Evolutionary conservation across 495 filamentous ascomycete genomes (phyloP), one percentile per base, ranked within the genome.

Genomic region (Rostrohypoxylon terebratum): DNA sequence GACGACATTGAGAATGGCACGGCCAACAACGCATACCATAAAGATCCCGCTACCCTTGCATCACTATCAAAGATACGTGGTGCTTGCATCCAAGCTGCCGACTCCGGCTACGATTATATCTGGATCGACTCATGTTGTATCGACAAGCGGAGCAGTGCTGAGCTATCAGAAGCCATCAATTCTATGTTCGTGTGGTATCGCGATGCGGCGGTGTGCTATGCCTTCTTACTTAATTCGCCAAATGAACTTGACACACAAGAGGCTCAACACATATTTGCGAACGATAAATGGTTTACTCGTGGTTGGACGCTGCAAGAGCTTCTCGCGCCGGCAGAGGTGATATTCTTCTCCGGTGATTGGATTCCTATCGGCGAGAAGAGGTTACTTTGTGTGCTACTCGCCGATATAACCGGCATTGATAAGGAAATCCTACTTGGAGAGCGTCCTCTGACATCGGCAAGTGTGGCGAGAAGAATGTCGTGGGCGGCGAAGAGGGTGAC

Each of bases 161-260:
- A 80, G 64, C 42, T 80, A 2, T 68, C 74, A 20, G 77, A 79
- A 38, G 65, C 77, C 10, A 78, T 78, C 31, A 78, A 78, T 21
- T 75, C 73, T 1, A 79, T 79, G 77, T 79, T 59, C 38, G 53
- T 23, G 0, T 81, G 78, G 79, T 81, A 80, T 47, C 28, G 60
- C 16, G 47, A 47, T 2, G 63, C 77, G 4, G 47, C 9, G 7
- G 33, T 75, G 10, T 38, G 34, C 11, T 38, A 38, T 38, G 34
- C 34, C 9, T 38, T 38, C 34, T 13, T 38, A 13, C 34, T 38
- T 9, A 3, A 13, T 13, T 38, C 34, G 34, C 34, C 34, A 9
- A 38, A 38, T 38, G 9, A 38, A 10, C 34, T 38, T 38, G 11
- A 9, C 7, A 13, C 34, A 9, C 34, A 38, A 13, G 34, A 13